Base-by-base conservation (phyloP, 108 stramenopile genomes). In the Epithemia pelagica region DNA sequence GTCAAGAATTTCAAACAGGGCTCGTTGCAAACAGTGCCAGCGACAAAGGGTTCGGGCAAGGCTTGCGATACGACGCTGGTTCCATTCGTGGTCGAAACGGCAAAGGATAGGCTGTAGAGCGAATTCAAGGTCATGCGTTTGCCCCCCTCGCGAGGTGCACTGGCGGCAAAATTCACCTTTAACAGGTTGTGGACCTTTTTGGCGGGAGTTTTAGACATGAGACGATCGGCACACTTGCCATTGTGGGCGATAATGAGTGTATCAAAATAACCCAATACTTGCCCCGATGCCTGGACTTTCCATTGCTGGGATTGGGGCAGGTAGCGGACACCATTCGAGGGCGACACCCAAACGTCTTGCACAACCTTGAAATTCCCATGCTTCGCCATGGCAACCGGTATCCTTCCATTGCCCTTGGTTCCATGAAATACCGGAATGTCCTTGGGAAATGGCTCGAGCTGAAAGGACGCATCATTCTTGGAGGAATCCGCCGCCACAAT, bases 221-320 rank as follows among this genome's bases (percentile, higher is more conserved):
- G 73, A 26, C 93, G 76, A 71, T 94, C 93, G 37, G 93, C 93
- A 73, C 93, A 94, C 78, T 94, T 94, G 2, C 93, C 93, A 74
- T 91, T 94, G 73, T 94, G 93, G 22, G 88, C 86, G 58, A 94
- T 82, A 53, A 94, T 73, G 33, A 94, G 65, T 7, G 65, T 57
- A 73, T 91, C 86, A 67, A 86, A 89, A 37, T 69, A 65, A 29
- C 86, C 92, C 21, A 84, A 61, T 8, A 65, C 65, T 52, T 86
- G 67, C 5, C 78, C 77, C 27, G 78, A 75, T 30, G 82, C 78
- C 46, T 74, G 59, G 1, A 89, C 68, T 63, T 78, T 69, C 88
- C 89, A 91, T 61, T 74, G 66, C 5, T 51, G 66, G 33, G 61
- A 63, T 28, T 60, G 59, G 15, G 60, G 52, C 51, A 74, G 62